These are phyloP conservation scores for Rhodotorula glutinis DNA, from an alignment of 1,284 basidiomycete species.

Conservation along the genomic window DNA sequence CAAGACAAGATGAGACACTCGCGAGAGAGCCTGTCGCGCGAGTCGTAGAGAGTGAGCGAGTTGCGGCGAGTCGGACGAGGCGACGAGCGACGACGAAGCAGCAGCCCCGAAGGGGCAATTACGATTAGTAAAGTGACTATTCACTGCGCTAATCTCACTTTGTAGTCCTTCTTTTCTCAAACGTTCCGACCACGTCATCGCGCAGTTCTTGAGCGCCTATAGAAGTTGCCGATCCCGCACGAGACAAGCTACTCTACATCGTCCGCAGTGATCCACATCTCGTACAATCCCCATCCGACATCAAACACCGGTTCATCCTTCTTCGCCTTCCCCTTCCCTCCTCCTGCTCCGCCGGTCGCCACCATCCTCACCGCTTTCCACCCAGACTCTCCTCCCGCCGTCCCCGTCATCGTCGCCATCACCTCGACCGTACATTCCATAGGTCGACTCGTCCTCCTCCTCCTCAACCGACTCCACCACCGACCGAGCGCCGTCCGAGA, in stretches of 20 bases:
- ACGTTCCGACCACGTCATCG: too few species aligned
- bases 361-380: constrained; percentile 33
- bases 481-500: neutral
- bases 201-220: too few species aligned
- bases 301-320: neutral
- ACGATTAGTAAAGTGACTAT: too few species aligned
- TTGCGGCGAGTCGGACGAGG: too few species aligned
- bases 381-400: neutral
- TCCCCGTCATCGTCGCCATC: neutral
- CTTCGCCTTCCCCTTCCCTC: neutral
- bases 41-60: too few species aligned
- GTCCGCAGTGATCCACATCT: constrained; percentile 28
- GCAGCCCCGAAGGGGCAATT: too few species aligned
- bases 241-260: neutral
- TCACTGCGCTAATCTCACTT: too few species aligned
- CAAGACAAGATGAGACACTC: neutral
- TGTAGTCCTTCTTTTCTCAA: too few species aligned
- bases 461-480: constrained; percentile 7
- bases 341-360: neutral
- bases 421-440: constrained; percentile 24
- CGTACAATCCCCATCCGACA: constrained; percentile 40
- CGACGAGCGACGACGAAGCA: too few species aligned
- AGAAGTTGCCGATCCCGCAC: too few species aligned
- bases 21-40: neutral
- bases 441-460: constrained; percentile 1